Evolutionary conservation across 768 basidiomycete genomes (phyloP).

Genomic region (Pleurotus ostreatus): DNA sequence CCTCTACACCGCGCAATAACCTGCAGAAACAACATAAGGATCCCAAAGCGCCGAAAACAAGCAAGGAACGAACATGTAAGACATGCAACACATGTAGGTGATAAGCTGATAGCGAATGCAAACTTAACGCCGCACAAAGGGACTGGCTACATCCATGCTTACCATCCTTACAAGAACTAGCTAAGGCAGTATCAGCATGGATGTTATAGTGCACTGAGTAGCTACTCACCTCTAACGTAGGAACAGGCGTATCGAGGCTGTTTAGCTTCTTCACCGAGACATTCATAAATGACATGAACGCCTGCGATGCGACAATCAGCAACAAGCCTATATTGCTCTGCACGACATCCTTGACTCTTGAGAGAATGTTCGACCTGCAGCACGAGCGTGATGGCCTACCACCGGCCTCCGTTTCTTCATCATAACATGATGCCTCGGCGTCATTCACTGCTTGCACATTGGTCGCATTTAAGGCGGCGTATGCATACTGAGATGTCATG

Average conservation of each 20-base stretch:
- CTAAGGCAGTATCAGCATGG: constrained; percentile 19
- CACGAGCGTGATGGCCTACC: background rate
- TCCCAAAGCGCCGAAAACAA: background rate
- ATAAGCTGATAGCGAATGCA: constrained; percentile 33
- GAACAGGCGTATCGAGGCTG: constrained; percentile 51
- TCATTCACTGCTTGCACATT: background rate
- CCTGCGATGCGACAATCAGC: constrained; percentile 51
- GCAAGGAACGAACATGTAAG: constrained; percentile 40
- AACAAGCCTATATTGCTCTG: constrained; percentile 53
- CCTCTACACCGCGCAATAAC: constrained; percentile 33
- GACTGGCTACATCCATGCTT: constrained; percentile 10
- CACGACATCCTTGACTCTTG: constrained; percentile 8
- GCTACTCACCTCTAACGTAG: constrained; percentile 47
- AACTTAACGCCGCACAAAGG: constrained; percentile 3
- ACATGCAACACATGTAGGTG: constrained; percentile 46
- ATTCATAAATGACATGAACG: constrained; percentile 60
- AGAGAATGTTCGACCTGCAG: background rate
- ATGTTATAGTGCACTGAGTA: background rate
- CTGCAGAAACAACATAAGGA: constrained; percentile 18
- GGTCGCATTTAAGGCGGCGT: background rate
- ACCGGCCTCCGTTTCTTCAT: background rate
- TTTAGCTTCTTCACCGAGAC: constrained; percentile 62
- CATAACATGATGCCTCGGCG: background rate
- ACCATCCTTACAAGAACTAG: constrained; percentile 61
- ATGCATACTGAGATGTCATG: constrained; percentile 5